phyloP scores from a whole-genome alignment of 345 rosid genomes.

The Dipteronia sinensis region DNA sequence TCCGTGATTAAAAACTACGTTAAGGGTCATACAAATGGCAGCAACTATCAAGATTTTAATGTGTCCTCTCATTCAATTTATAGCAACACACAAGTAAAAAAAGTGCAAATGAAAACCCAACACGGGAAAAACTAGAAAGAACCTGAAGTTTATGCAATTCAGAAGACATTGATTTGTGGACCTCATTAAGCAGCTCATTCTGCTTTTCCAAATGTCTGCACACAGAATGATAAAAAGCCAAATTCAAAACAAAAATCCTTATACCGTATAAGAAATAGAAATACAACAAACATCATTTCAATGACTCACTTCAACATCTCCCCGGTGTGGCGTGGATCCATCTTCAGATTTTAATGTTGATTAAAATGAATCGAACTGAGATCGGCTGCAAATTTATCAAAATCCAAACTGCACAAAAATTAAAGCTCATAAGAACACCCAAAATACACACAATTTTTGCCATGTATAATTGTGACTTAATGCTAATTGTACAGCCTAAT shows the following conservation, averaged over 20 bases:
- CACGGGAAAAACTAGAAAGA: background rate
- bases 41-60: background rate
- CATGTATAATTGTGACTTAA: background rate
- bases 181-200: conserved; percentile 49
- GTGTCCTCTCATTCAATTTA: background rate
- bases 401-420: background rate
- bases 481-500: background rate
- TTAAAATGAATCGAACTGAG: background rate
- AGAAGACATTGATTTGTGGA: conserved; percentile 40
- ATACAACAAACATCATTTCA: background rate
- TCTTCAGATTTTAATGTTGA: conserved; percentile 1
- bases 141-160: conserved; percentile 65
- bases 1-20: background rate
- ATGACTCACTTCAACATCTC: conserved; percentile 35
- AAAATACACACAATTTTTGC: background rate
- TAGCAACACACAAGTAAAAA: background rate
- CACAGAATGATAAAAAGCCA: background rate
- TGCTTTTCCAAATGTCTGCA: conserved; percentile 65
- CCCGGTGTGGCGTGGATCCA: conserved; percentile 40
- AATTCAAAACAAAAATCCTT: background rate
- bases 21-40: background rate
- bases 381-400: background rate
- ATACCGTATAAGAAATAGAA: background rate
- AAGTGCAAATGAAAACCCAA: background rate
- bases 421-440: conserved; percentile 13